Conservation (phyloP, 192 early-diverging fungal species). For the Coemansia sp. region DNA sequence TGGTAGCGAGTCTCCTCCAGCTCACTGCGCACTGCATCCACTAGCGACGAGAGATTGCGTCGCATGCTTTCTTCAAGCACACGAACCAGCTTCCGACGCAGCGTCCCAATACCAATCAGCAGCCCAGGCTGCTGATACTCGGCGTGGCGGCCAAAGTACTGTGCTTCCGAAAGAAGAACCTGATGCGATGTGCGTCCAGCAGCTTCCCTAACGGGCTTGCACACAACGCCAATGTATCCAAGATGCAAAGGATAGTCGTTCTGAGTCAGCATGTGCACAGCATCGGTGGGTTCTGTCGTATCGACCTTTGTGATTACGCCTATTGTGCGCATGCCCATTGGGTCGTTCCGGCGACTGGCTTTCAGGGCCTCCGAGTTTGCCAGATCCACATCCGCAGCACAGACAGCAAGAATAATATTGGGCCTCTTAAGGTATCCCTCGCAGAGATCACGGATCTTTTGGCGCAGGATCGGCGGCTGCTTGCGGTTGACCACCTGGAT, state of each 20-base stretch:
- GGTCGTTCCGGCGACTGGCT: conserved; percentile 77
- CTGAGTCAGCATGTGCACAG: conserved; percentile 80
- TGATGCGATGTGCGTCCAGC: conserved; percentile 25
- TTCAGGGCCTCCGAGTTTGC: conserved; percentile 84
- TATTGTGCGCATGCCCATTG: conserved; percentile 76
- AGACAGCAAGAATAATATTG: conserved; percentile 85
- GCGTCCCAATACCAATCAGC: conserved; percentile 80
- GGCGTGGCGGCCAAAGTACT: conserved; percentile 60
- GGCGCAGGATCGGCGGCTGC: conserved; percentile 75
- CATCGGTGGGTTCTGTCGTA: conserved; percentile 78
- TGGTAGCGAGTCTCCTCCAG: conserved; percentile 95
- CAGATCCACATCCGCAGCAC: conserved; percentile 81
- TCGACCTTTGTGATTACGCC: conserved; percentile 90
- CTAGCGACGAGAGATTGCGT: conserved; percentile 74
- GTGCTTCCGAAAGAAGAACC: conserved; percentile 56
- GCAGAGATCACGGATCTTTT: conserved; percentile 80
- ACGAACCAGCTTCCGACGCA: conserved; percentile 85
- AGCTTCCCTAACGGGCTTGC: conserved; percentile 62
- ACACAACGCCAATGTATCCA: conserved; percentile 97
- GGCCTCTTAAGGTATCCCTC: conserved; percentile 79
- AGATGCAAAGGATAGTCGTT: conserved; percentile 91
- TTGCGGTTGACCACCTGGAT: conserved; percentile 83
- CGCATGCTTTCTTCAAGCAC: conserved; percentile 94
- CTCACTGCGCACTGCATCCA: conserved; percentile 92
- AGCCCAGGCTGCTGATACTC: conserved; percentile 59